phyloP scores from a whole-genome alignment of 345 rosid genomes.

The Populus nigra region DNA sequence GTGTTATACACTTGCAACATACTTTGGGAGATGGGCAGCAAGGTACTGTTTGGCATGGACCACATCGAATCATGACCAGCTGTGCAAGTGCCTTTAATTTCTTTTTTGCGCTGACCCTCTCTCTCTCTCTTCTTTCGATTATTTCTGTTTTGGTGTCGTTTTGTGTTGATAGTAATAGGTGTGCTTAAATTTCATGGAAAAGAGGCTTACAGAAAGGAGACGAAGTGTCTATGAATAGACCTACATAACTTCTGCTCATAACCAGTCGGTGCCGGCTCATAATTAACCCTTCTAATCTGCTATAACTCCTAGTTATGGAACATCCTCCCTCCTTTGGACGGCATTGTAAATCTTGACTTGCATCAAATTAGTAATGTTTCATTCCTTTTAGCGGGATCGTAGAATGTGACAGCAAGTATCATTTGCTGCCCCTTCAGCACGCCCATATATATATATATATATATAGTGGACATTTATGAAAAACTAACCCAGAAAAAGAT shows the following conservation, averaged over 20 bases:
- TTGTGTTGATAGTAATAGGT: background rate
- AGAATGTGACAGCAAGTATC: no score
- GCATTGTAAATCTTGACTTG: background rate
- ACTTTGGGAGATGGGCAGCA: background rate
- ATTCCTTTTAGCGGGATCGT: no score
- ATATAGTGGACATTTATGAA: no score
- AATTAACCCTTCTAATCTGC: background rate
- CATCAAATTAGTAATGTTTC: background rate
- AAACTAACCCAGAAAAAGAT: no score
- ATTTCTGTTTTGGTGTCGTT: background rate
- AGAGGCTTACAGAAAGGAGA: background rate
- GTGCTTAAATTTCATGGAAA: background rate
- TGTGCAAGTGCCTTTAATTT: background rate
- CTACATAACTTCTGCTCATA: background rate
- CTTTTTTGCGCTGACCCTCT: background rate
- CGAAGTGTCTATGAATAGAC: background rate
- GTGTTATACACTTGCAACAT: no score
- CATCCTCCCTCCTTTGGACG: conserved; percentile 1
- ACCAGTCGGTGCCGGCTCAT: conserved; percentile 17
- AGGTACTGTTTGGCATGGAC: background rate
- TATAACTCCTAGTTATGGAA: background rate
- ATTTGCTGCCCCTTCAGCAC: no score
- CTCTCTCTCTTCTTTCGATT: background rate
- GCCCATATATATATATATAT: no score
- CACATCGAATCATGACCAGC: background rate